Conservation (phyloP, 2,329 filamentous ascomycete species). For the Fusarium gaditjirri region DNA sequence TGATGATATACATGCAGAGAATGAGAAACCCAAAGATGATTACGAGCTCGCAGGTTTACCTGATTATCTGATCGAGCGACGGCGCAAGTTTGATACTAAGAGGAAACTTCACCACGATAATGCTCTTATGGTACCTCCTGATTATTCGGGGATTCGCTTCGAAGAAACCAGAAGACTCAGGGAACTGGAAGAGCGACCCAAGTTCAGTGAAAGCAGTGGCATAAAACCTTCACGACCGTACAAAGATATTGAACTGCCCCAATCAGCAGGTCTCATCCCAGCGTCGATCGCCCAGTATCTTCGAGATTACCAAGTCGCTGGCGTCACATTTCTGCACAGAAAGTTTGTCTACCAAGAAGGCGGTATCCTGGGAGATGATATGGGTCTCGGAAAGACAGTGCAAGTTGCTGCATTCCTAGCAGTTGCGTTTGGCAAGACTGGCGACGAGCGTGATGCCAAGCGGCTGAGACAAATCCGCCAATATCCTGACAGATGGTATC, state of each 20-base stretch:
- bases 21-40: constrained; percentile 54
- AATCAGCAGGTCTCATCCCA: constrained; percentile 84
- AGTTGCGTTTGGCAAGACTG: constrained; percentile 93
- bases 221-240: constrained; percentile 76
- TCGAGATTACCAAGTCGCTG: constrained; percentile 89
- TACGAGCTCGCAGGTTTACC: constrained; percentile 56
- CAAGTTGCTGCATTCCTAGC: constrained; percentile 94
- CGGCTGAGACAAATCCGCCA: constrained; percentile 87
- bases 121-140: constrained; percentile 80
- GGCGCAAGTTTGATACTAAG: constrained; percentile 74
- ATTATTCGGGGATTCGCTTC: constrained; percentile 79
- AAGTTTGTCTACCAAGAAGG: constrained; percentile 92
- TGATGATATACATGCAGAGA: constrained; percentile 42
- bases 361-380: constrained; percentile 92
- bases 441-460: constrained; percentile 84
- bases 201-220: constrained; percentile 65
- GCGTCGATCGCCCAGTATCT: constrained; percentile 91
- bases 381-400: constrained; percentile 97
- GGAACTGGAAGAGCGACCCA: constrained; percentile 72
- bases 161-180: constrained; percentile 53
- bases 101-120: constrained; percentile 69
- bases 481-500: constrained; percentile 75
- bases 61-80: constrained; percentile 78
- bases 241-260: constrained; percentile 77
- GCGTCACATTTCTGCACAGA: constrained; percentile 85